Conservation (phyloP, 2,329 filamentous ascomycete species). For the Diaporthe sp. region DNA sequence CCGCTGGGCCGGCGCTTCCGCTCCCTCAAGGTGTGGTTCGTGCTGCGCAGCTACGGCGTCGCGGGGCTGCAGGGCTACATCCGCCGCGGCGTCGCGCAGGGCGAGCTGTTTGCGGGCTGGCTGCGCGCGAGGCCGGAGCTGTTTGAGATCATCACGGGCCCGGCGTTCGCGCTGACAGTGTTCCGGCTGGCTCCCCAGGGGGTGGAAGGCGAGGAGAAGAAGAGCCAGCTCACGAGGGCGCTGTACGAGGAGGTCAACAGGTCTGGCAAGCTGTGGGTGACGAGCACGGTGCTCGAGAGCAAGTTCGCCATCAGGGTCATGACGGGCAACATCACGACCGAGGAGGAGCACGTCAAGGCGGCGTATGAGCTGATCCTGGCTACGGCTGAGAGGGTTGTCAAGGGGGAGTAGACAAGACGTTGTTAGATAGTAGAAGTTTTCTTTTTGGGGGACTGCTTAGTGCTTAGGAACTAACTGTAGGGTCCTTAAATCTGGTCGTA, state of each 20-base stretch:
- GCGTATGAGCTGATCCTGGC: slow-evolving; percentile 82
- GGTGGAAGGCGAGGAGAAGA: slow-evolving; percentile 59
- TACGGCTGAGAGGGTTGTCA: slow-evolving; percentile 69
- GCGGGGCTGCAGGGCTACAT: slow-evolving; percentile 82
- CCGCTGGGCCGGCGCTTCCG: slow-evolving; percentile 91
- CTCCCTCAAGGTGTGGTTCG: slow-evolving; percentile 95
- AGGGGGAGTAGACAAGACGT: slow-evolving; percentile 38
- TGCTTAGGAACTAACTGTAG: not conserved
- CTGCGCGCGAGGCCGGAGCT: slow-evolving; percentile 74
- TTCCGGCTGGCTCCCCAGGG: slow-evolving; percentile 71
- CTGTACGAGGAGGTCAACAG: slow-evolving; percentile 83
- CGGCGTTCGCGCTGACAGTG: slow-evolving; percentile 84
- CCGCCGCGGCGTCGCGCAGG: slow-evolving; percentile 75
- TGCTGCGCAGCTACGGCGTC: slow-evolving; percentile 82
- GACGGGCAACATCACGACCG: slow-evolving; percentile 77
- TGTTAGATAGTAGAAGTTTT: not conserved
- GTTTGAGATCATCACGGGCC: slow-evolving; percentile 81
- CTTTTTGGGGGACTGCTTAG: not conserved
- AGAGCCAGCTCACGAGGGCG: slow-evolving; percentile 78
- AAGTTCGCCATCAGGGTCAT: slow-evolving; percentile 86
- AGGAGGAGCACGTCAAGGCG: slow-evolving; percentile 79
- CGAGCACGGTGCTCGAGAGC: slow-evolving; percentile 78
- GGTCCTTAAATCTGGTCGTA: not conserved
- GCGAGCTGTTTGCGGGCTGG: slow-evolving; percentile 77
- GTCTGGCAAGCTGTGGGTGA: slow-evolving; percentile 85